phyloP scores from a whole-genome alignment of 768 basidiomycete species.

The Hygrocybe coccinea region DNA sequence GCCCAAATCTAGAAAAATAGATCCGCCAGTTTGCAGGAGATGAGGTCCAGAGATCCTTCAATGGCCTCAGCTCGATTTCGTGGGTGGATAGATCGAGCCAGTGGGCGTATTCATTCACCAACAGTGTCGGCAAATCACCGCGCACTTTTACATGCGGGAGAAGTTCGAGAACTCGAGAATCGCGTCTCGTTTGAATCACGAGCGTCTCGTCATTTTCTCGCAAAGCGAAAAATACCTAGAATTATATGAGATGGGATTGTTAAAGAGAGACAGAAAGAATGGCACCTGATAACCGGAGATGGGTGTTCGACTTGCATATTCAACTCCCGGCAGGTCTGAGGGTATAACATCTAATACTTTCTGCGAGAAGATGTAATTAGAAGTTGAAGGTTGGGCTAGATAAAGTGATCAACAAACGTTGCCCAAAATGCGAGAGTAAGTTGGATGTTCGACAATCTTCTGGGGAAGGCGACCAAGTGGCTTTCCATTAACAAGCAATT shows the following conservation, averaged over 20 bases:
- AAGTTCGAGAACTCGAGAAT: conserved; percentile 26
- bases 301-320: conserved; percentile 26
- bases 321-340: conserved; percentile 29
- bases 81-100: conserved; percentile 28
- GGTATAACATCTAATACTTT: conserved; percentile 35
- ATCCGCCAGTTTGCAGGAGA: conserved; percentile 28
- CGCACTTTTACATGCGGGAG: conserved; percentile 28
- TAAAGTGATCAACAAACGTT: conserved; percentile 23
- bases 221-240: conserved; percentile 31
- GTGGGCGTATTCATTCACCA: conserved; percentile 29
- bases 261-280: neutral
- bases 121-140: conserved; percentile 27
- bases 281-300: conserved; percentile 21
- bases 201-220: conserved; percentile 15
- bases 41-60: conserved; percentile 24
- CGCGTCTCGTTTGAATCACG: conserved; percentile 27
- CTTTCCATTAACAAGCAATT: conserved; percentile 39
- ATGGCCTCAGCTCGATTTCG: conserved; percentile 31
- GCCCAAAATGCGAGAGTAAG: conserved; percentile 36
- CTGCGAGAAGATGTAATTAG: conserved; percentile 10
- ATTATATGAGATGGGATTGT: conserved; percentile 1
- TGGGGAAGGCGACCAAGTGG: conserved; percentile 36
- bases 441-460: conserved; percentile 27
- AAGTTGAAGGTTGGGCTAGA: neutral
- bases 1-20: conserved; percentile 11